Conservation (phyloP, 2,329 filamentous ascomycete genomes). For the Sphaceloma murrayae region DNA sequence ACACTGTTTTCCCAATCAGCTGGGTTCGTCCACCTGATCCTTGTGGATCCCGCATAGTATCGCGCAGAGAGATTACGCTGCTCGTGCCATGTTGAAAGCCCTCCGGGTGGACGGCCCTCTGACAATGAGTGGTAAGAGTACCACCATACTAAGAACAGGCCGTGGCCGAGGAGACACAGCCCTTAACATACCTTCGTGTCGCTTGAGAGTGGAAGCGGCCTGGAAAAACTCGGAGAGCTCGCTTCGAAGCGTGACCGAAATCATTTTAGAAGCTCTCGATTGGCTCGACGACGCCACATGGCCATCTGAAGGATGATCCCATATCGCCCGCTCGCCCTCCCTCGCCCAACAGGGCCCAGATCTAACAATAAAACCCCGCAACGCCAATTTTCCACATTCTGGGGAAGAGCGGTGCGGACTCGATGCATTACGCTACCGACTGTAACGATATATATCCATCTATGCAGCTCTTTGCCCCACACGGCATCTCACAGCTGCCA, state of each 20-base stretch:
- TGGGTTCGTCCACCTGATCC: conserved; percentile 11
- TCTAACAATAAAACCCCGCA: conserved; percentile 13
- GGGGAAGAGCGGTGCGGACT: conserved; percentile 7
- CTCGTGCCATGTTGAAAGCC: not conserved
- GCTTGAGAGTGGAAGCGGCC: conserved; percentile 7
- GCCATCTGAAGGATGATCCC: too few relatives aligned
- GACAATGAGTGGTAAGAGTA: too few relatives aligned
- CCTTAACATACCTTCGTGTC: too few relatives aligned
- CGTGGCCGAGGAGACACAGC: too few relatives aligned
- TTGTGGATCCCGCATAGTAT: not conserved
- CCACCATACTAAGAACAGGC: too few relatives aligned
- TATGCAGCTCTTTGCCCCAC: too few relatives aligned
- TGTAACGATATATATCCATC: conserved; percentile 10
- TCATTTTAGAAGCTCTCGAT: conserved; percentile 1
- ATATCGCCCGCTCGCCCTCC: conserved; percentile 1
- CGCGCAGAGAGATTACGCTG: not conserved
- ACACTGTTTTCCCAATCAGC: conserved; percentile 3
- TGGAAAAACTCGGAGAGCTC: conserved; percentile 12
- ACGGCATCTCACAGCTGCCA: too few relatives aligned
- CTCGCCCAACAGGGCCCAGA: conserved; percentile 1
- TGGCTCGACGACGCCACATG: too few relatives aligned
- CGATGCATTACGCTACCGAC: conserved; percentile 9
- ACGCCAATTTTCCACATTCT: conserved; percentile 1
- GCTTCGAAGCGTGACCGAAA: conserved; percentile 4
- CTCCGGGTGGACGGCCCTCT: too few relatives aligned